Evolutionary conservation across 78 protist species (phyloP), one percentile per base, ranked within the genome.

Genomic region (Mantamonas sphyraenae): DNA sequence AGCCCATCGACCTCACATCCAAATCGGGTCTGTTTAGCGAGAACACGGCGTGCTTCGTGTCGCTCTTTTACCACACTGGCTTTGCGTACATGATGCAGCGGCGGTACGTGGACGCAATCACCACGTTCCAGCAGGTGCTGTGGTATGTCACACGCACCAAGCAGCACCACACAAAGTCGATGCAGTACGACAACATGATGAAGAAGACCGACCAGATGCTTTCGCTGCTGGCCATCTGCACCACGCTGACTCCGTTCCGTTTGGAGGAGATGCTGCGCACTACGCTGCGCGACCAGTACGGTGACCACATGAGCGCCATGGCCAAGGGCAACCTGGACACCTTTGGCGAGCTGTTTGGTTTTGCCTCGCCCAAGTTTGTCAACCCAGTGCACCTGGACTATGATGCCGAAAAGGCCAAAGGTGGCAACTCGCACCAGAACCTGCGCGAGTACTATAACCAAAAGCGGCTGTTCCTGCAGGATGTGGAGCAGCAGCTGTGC

Each of bases 181-280:
- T 39, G 53, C 85, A 68, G 55, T 50, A 56, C 37, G 80, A 31
- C 38, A 39, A 66, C 77, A 74, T 86, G 43, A 57, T 57, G 35
- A 91, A 91, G 78, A 85, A 74, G 80, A 81, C 59, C 61, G 93
- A 87, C 64, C 91, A 92, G 71, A 88, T 92, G 91, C 79, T 67
- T 61, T 76, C 81, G 26, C 70, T 86, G n/a, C 76, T 92, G 31
- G 88, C 91, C 51, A 64, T 89, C 24, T 61, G 81, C 39, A 68
- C 84, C 57, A 38, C 87, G 17, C 80, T 92, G 38, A 74, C 59
- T 60, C 96, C 93, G 55, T 85, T 69, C 68, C 87, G 83, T 65
- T 51, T 83, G 64, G 94, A 88, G 38, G 91, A 89, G 34, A 66
- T 66, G 62, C 58, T 85, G 39, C 77, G 73, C 71, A 53, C 37